Evolutionary conservation across 225 moss, liverwort and hornwort species (phyloP).

Genomic region (Polytrichum commune): DNA sequence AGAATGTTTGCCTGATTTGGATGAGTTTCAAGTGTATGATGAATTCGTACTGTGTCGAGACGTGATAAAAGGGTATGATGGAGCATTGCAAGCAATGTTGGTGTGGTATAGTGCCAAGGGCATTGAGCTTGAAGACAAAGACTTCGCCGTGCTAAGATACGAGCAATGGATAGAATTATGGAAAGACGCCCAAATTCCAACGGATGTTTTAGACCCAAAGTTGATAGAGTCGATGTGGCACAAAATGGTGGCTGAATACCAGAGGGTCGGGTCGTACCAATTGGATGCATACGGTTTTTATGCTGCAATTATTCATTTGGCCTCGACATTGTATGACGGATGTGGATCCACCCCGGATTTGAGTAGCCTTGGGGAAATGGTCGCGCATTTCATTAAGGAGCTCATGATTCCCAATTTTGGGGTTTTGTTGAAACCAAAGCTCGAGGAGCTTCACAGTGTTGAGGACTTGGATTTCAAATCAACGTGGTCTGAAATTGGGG

Average conservation of each 20-base stretch:
- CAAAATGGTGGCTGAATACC: slow-evolving; percentile 28
- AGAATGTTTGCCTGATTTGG: slow-evolving; percentile 8
- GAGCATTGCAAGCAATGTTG: slow-evolving; percentile 63
- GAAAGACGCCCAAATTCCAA: slow-evolving; percentile 5
- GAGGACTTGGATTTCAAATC: no score
- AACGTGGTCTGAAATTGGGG: no score
- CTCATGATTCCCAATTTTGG: slow-evolving; percentile 52
- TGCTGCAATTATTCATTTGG: slow-evolving; percentile 45
- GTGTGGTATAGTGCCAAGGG: slow-evolving; percentile 81
- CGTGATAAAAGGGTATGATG: slow-evolving; percentile 66
- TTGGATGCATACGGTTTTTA: slow-evolving; percentile 36
- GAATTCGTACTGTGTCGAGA: slow-evolving; percentile 68
- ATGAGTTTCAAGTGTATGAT: slow-evolving; percentile 22
- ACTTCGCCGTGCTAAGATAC: slow-evolving; percentile 34
- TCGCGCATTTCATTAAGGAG: slow-evolving; percentile 60
- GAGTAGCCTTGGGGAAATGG: slow-evolving; percentile 36
- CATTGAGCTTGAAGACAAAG: slow-evolving; percentile 66
- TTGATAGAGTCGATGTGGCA: slow-evolving; percentile 18
- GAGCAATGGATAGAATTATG: slow-evolving; percentile 13
- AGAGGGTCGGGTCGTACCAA: slow-evolving; percentile 41
- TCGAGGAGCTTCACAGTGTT: no score
- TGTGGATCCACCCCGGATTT: slow-evolving; percentile 35
- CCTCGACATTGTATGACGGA: slow-evolving; percentile 36
- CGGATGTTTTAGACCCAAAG: slow-evolving; percentile 1
- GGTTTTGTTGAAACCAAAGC: no score